Base-by-base conservation (phyloP, 768 basidiomycete species). In the Calocera viscosa region DNA sequence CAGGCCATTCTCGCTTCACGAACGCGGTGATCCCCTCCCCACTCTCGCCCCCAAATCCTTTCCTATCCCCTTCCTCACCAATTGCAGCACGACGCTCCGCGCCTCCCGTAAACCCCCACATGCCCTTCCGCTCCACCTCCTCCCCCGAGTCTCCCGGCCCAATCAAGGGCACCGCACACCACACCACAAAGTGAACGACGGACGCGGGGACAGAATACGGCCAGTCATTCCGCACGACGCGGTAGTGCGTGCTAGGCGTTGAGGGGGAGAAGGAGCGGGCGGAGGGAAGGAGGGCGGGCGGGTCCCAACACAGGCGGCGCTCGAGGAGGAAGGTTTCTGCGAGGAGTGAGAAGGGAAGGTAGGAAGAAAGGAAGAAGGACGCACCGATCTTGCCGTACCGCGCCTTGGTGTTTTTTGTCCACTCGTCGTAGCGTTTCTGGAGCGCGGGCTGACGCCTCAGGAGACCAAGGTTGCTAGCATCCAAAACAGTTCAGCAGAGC, bases 161-260 rank as follows among this genome's bases (percentile, higher is more conserved):
- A 65, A 86, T 83, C 66, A 92, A 81, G 1, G 89, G 88, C 1
- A 90, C 73, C 17, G 84, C 81, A 7, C 87, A 86, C 91, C 91
- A 94, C 66, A 92, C 81, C 24, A 92, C 76, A 26, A 82, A 81
- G 74, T 91, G 89, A 69, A 89, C 88, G 32, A 91, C 78, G 67
- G 87, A 85, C 1, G 81, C 72, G 1, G 90, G 90, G 12, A 91
- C 90, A 7, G 89, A 91, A 75, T 94, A 94, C 0, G 91, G 91
- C 91, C 91, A 94, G 73, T 91, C 90, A 72, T 92, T 91, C 71
- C 79, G 85, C 53, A 87, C 87, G 68, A 91, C 84, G 75, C 93
- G 92, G 74, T 88, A 89, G 14, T 79, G 76, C 7, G 84, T 84
- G 10, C 67, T 64, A 39, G 53, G 53, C 41, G 65, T n/a, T 64